Evolutionary conservation across 352 stramenopile species (phyloP), one percentile per base, ranked within the genome.

Genomic region (Halophytophthora batemanensis): DNA sequence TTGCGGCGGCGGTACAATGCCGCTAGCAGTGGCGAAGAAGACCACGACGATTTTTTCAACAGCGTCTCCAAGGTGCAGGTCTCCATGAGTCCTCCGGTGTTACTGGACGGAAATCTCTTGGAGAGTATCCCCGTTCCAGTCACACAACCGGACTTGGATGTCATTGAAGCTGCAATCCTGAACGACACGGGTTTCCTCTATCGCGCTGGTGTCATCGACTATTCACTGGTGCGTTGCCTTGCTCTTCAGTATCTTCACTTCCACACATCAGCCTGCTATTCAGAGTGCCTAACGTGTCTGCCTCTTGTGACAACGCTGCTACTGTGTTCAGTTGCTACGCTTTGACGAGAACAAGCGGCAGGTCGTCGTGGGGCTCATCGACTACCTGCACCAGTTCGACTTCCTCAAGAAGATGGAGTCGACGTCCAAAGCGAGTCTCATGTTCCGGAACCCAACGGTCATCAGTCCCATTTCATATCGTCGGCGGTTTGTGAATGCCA

Each of bases 331-430:
- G 81, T 59, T 92, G 36, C 71, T 95, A 46, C 64, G 87, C 14
- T 93, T 95, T 40, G 79, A 95, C 51, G 84, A 95, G 51, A 65
- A 87, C 14, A 78, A 81, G 15, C 76, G 82, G 0, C 71, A 80
- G 53, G 71, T 95, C 15, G 70, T 90, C 15, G 74, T 90, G 11
- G 79, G 80, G 1, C 59, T 95, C 13, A 95, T 95, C 50, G 84
- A 95, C 50, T 95, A 93, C 43, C 52, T 95, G 47, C 84, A 95
- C 45, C 84, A 95, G 42, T 95, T 90, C 46, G 84, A 95, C 53
- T 90, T 95, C 50, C 52, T 95, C 15, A 95, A 95, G 56, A 92
- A 92, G 46, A 92, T 95, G 75, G 84, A 95, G 59, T 95, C 84
- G 17, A 92, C 82, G 2, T 92, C 84, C 1, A 95, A 95, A 49